Evolutionary conservation across 768 basidiomycete species (phyloP).

Genomic region (Rhizopogon vinicolor): DNA sequence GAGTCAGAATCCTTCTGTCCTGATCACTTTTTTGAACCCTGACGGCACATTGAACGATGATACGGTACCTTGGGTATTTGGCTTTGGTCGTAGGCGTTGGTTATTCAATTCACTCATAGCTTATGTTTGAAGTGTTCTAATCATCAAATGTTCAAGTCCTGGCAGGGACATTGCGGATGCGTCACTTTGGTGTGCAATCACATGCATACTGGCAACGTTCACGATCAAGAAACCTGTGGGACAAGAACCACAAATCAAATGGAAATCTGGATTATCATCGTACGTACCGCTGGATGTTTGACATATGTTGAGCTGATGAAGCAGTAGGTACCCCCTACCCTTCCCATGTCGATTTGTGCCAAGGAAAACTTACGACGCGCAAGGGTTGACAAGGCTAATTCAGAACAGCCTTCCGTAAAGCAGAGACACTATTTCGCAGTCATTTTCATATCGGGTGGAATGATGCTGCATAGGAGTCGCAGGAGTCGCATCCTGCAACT

Average conservation of each 20-base stretch:
- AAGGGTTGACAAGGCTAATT: too few relatives aligned
- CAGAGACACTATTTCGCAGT: too few relatives aligned
- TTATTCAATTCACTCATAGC: neutral
- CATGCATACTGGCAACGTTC: constrained; percentile 11
- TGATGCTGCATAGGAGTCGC: too few relatives aligned
- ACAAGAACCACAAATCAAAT: constrained; percentile 9
- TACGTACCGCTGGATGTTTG: neutral
- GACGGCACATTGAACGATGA: neutral
- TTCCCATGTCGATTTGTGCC: too few relatives aligned
- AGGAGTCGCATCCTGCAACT: too few relatives aligned
- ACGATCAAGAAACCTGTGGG: constrained; percentile 13
- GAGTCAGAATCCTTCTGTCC: constrained; percentile 47
- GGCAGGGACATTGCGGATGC: neutral
- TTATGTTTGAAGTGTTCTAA: neutral
- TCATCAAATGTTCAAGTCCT: neutral
- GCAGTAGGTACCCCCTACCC: too few relatives aligned
- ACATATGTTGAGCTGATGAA: too few relatives aligned
- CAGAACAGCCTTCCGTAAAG: too few relatives aligned
- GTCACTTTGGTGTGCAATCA: neutral
- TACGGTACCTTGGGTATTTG: neutral
- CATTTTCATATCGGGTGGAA: too few relatives aligned
- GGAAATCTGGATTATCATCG: constrained; percentile 12
- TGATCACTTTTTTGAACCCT: constrained; percentile 36
- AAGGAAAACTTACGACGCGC: too few relatives aligned
- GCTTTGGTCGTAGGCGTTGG: constrained; percentile 4